Base-by-base conservation (phyloP, 805 yeast genomes). In the Debaryomyces maramus region DNA sequence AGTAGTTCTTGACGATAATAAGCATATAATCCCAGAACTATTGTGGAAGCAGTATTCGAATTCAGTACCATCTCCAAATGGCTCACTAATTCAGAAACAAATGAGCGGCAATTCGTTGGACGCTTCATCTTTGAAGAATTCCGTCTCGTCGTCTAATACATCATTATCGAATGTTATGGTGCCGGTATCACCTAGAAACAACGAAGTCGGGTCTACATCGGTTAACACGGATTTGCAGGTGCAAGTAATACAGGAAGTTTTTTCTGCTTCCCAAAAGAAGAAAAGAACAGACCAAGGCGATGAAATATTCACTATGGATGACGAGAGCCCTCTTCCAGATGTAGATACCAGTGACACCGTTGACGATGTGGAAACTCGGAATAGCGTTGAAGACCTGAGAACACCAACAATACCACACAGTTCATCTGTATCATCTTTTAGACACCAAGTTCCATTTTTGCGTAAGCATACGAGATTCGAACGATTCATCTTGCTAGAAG, bases 1-100 rank as follows among this genome's bases (percentile, higher is more conserved):
- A 55, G 98, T 91, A n/a, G 81, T 86, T 1, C 71, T 91, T 23
- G 90, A 88, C 58, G 98, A 91, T 55, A 91, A 91, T 60, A 83
- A 79, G 43, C 99, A 91, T 61, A 90, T 91, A 40, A 83, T 91
- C 22, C 97, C 98, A 0, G 84, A 83, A 40, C 81, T 89, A 3
- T 60, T 88, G 45, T 78, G 88, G 80, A 73, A 73, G 44, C 80
- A 77, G 40, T 83, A 79, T 52, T 75, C 86, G 4, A 55, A 55
- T 30, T 51, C 55, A 29, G 32, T 48, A n/a, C 53, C 53, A 3
- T 51, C 58, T 7, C 52, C 55, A 3, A 42, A 32, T 19, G 41
- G 38, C 19, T 41, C 40, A 28, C 26, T 33, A 20, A 19, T 27
- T 22, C 27, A 39, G 11, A 27, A 32, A 23, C 19, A 14, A 23